These are phyloP conservation scores for Phytophthora boehmeriae DNA, from an alignment of 352 stramenopile species.

Conservation along the genomic window DNA sequence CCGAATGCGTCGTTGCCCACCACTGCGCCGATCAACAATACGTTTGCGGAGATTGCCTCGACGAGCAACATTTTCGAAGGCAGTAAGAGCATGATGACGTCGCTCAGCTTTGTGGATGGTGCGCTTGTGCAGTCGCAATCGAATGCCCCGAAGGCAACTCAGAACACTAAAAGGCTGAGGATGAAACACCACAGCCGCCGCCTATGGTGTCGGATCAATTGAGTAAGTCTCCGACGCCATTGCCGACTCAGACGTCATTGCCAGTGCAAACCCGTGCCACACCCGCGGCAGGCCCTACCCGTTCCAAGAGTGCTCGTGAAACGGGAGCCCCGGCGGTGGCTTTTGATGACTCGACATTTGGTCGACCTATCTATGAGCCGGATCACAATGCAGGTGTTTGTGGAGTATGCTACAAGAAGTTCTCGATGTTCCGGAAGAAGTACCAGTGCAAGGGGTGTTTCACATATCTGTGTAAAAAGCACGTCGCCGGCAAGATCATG, in stretches of 20 bases:
- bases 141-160: slow-evolving; percentile 29
- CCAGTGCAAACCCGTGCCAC: slow-evolving; percentile 5
- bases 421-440: slow-evolving; percentile 86
- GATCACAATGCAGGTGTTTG: slow-evolving; percentile 70
- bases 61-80: slow-evolving; percentile 44
- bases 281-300: slow-evolving; percentile 15
- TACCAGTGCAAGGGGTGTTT: slow-evolving; percentile 88
- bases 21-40: slow-evolving; percentile 30
- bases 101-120: slow-evolving; percentile 47
- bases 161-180: slow-evolving; percentile 24
- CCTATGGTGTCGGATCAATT: slow-evolving; percentile 28
- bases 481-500: slow-evolving; percentile 77
- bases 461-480: slow-evolving; percentile 78
- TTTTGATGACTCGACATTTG: slow-evolving; percentile 35
- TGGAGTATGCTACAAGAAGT: slow-evolving; percentile 87
- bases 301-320: slow-evolving; percentile 32
- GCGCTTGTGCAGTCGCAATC: slow-evolving; percentile 44
- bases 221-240: slow-evolving; percentile 9
- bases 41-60: slow-evolving; percentile 33
- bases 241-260: slow-evolving; percentile 21
- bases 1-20: slow-evolving; percentile 36
- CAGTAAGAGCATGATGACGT: slow-evolving; percentile 47
- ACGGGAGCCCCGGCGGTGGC: not conserved
- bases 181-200: slow-evolving; percentile 1
- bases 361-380: slow-evolving; percentile 45